Percentiles rank a stretch among this genome's conserved stretches.
Evolutionary conservation across 768 basidiomycete species (phyloP).

Genomic region (Omphalotus guepiniiformis): DNA sequence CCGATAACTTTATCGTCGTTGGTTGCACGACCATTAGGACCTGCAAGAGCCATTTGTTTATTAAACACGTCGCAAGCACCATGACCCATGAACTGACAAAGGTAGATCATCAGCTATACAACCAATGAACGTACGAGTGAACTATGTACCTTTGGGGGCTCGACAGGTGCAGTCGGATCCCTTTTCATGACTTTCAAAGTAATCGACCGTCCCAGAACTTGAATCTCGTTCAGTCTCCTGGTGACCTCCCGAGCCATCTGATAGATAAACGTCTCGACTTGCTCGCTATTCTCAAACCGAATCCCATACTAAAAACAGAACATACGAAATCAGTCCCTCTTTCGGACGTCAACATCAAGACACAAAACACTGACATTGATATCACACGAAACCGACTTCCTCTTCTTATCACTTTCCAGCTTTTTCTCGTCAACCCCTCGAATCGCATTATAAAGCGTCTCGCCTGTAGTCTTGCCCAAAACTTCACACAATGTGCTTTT

Average conservation of each 20-base stretch:
- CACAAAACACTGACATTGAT: conserved; percentile 68
- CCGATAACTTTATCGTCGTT: conserved; percentile 71
- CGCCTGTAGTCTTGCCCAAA: conserved; percentile 77
- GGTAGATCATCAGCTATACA: conserved; percentile 2
- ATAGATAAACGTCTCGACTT: conserved; percentile 75
- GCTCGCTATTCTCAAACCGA: conserved; percentile 77
- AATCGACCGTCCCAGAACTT: conserved; percentile 68
- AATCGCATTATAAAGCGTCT: conserved; percentile 79
- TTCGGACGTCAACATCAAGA: background rate
- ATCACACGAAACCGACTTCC: conserved; percentile 92
- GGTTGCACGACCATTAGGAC: conserved; percentile 63
- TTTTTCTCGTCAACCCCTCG: conserved; percentile 79
- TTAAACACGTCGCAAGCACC: conserved; percentile 81
- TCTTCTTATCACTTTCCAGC: conserved; percentile 77
- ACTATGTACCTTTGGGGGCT: conserved; percentile 74
- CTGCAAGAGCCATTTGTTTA: conserved; percentile 61
- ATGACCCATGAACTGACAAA: conserved; percentile 80
- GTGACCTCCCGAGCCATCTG: conserved; percentile 79
- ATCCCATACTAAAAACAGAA: conserved; percentile 78
- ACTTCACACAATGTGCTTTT: conserved; percentile 63
- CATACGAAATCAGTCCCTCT: background rate
- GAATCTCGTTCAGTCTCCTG: conserved; percentile 60
- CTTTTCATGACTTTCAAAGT: conserved; percentile 90
- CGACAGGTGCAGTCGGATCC: conserved; percentile 79
- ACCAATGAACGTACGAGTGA: background rate